These are phyloP conservation scores for Clathrospora elynae DNA, from an alignment of 2,329 filamentous ascomycete species.

Conservation along the genomic window DNA sequence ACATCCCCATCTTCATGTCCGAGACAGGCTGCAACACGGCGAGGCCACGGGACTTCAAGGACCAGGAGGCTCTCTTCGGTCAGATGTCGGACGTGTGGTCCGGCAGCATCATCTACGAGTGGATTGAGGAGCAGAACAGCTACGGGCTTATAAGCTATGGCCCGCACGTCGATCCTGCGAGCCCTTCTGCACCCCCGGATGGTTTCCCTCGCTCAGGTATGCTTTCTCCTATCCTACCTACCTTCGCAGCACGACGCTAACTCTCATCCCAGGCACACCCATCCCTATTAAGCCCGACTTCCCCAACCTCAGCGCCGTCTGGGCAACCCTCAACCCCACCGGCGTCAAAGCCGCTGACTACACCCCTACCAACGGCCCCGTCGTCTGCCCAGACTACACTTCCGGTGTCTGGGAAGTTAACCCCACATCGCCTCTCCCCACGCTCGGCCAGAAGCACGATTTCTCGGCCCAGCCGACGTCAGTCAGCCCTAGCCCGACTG, in stretches of 20 bases:
- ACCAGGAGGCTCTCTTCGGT: conserved; percentile 79
- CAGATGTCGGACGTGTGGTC: conserved; percentile 75
- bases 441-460: conserved; percentile 58
- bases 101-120: conserved; percentile 85
- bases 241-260: not conserved
- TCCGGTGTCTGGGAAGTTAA: conserved; percentile 73
- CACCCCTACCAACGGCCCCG: conserved; percentile 63
- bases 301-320: conserved; percentile 74
- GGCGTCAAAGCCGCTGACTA: conserved; percentile 72
- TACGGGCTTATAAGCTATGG: conserved; percentile 84
- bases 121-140: conserved; percentile 82
- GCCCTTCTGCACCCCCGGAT: conserved; percentile 58
- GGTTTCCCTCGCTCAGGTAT: conserved; percentile 68
- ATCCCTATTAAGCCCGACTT: conserved; percentile 78
- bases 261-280: conserved; percentile 60
- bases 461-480: conserved; percentile 14
- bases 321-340: conserved; percentile 72
- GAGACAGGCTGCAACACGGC: conserved; percentile 82
- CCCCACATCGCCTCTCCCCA: conserved; percentile 71
- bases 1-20: conserved; percentile 70
- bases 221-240: not conserved
- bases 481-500: conserved; percentile 2
- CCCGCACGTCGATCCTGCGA: conserved; percentile 57
- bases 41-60: conserved; percentile 66
- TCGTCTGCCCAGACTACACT: conserved; percentile 73